A percentile compares a stretch with the other conserved stretches of the same genome.
Conservation (phyloP, 345 rosid species). For the Eucalyptus sp. region DNA sequence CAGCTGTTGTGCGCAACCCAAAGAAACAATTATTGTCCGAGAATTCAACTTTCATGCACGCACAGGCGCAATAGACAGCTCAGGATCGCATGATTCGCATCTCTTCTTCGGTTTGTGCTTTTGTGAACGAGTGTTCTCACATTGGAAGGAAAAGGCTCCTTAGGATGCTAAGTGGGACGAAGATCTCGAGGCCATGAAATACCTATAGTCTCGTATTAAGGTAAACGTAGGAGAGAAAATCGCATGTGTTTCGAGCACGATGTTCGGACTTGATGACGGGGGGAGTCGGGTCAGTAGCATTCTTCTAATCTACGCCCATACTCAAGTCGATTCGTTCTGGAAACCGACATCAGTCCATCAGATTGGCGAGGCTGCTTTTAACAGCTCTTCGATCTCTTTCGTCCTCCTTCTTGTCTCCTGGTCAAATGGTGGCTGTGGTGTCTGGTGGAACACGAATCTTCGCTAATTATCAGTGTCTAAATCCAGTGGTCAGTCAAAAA, state of each 20-base stretch:
- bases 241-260: background rate
- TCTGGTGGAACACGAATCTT: background rate
- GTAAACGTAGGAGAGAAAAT: background rate
- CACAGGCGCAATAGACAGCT: background rate
- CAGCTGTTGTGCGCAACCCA: background rate
- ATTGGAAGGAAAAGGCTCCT: background rate
- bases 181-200: background rate
- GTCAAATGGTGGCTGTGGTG: background rate
- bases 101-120: background rate
- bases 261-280: background rate
- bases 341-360: background rate
- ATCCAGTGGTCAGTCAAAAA: background rate
- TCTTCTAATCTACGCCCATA: background rate
- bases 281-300: background rate
- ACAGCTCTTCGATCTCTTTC: background rate
- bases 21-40: background rate
- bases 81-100: background rate
- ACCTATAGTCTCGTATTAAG: background rate
- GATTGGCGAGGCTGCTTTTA: background rate
- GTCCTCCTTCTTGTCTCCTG: background rate
- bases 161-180: background rate
- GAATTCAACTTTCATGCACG: background rate
- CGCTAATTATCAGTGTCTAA: background rate
- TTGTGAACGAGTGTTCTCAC: background rate
- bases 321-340: background rate